phyloP scores from a whole-genome alignment of 805 yeast species.

The Phaffomyces antillensis region DNA sequence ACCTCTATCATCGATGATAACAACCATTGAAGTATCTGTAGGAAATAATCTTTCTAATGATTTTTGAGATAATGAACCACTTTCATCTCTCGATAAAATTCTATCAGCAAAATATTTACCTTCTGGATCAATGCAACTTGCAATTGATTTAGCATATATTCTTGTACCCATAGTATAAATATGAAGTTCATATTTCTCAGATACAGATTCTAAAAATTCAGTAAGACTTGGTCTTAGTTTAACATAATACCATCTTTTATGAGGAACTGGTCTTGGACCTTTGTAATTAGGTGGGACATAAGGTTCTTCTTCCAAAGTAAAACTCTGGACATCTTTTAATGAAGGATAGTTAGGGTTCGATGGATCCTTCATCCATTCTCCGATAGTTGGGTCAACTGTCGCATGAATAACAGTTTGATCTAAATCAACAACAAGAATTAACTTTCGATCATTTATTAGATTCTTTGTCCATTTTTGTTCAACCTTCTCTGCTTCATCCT shows the following conservation, averaged over 20 bases:
- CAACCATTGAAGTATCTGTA: conserved; percentile 94
- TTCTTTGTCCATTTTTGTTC: conserved; percentile 61
- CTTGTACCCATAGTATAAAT: conserved; percentile 98
- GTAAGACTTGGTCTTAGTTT: conserved; percentile 83
- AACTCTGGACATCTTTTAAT: conserved; percentile 72
- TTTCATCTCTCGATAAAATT: conserved; percentile 87
- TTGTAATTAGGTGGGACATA: conserved; percentile 48
- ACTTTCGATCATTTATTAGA: conserved; percentile 53
- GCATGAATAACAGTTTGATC: conserved; percentile 98
- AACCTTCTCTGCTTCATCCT: conserved; percentile 78
- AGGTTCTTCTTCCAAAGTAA: conserved; percentile 71
- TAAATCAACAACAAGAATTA: conserved; percentile 89
- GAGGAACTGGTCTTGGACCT: conserved; percentile 52
- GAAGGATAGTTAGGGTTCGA: conserved; percentile 78
- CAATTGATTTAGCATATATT: conserved; percentile 84
- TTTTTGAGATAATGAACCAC: conserved; percentile 87
- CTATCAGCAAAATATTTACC: conserved; percentile 86
- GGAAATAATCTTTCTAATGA: conserved; percentile 86
- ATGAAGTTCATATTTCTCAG: conserved; percentile 76
- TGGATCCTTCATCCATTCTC: conserved; percentile 90
- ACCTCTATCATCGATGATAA: conserved; percentile 93
- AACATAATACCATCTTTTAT: conserved; percentile 77
- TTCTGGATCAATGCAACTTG: conserved; percentile 85
- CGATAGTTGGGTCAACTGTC: conserved; percentile 95
- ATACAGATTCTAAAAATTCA: conserved; percentile 59